Evolutionary conservation across 495 filamentous ascomycete genomes (phyloP), one percentile per base, ranked within the genome.

Genomic region (Penicillium herquei): DNA sequence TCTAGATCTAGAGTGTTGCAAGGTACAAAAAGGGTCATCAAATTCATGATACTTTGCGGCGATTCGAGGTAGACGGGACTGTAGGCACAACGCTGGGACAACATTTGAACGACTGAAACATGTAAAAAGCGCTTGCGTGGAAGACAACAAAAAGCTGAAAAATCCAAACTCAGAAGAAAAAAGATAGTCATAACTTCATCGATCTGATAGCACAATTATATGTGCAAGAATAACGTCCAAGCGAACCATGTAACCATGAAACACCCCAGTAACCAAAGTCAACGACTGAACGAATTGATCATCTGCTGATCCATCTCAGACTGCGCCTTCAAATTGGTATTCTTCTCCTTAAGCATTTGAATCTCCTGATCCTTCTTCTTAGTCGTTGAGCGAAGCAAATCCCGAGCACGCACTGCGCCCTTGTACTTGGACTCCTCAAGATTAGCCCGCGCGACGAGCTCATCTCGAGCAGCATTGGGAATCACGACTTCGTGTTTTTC

Each of bases 351-450:
- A 74, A 49, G 65, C 73, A 66, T 85, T 79, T 40, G 84, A 62
- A 86, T 83, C 53, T 81, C 77, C 71, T 52, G 76, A 54, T 74
- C 85, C 42, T 86, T 85, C 21, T 75, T 77, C 63, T 82, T 84
- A n/a, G 88, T 56, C 6, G 80, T 78, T 1, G 77, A 69, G 26
- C 90, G 68, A 1, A 81, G 73, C 17, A 86, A 79, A 52, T 92
- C 88, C 6, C 88, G 68, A 0, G 84, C 86, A 3, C 76, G 76
- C 30, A 77, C 72, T 16, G 89, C 75, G 1, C 87, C 87, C 55
- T 73, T 76, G 7, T 69, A 74, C 39, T 74, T 77, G 49, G 84
- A 64, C 10, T 83, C 81, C 57, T 88, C 78, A 37, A 67, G 75
- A 34, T 83, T 78, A 14, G 91, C 70, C 3, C 82, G 59, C 18